Percentiles rank a stretch among this genome's conserved stretches.
phyloP scores from a whole-genome alignment of 2,329 filamentous ascomycete species.

The Epichloe gansuensis region DNA sequence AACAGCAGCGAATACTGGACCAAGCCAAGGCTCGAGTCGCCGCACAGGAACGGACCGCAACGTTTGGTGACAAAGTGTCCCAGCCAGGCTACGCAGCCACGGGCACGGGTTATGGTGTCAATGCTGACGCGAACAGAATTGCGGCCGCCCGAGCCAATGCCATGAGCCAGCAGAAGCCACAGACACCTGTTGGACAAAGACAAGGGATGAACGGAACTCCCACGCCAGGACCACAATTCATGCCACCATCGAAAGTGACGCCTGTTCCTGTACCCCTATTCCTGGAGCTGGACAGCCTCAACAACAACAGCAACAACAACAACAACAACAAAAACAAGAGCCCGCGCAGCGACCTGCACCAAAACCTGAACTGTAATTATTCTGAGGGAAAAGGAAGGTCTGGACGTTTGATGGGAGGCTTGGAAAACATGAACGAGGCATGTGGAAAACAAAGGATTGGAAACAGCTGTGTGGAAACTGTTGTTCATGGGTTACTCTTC shows the following conservation, averaged over 20 bases:
- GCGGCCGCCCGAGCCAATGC: slow-evolving; percentile 24
- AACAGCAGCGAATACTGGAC: slow-evolving; percentile 38
- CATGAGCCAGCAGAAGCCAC: slow-evolving; percentile 24
- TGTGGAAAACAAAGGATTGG: background rate
- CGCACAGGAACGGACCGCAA: slow-evolving; percentile 29
- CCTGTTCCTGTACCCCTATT: slow-evolving; percentile 32
- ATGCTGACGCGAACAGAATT: slow-evolving; percentile 19
- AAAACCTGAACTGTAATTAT: slow-evolving; percentile 1
- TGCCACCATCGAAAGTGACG: slow-evolving; percentile 29
- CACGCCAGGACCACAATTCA: slow-evolving; percentile 18
- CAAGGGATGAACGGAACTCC: slow-evolving; percentile 24
- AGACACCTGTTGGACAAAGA: slow-evolving; percentile 21
- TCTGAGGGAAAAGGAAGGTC: background rate
- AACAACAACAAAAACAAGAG: slow-evolving; percentile 12
- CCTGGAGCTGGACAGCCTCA: slow-evolving; percentile 22
- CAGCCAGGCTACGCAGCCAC: slow-evolving; percentile 32
- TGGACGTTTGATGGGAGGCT: background rate
- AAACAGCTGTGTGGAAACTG: background rate
- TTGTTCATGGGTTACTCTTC: background rate
- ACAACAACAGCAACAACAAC: slow-evolving; percentile 14
- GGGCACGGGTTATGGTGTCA: slow-evolving; percentile 23
- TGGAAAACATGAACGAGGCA: background rate
- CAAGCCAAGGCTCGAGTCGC: slow-evolving; percentile 37
- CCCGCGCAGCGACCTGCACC: slow-evolving; percentile 8
- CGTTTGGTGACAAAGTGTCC: slow-evolving; percentile 31